Evolutionary conservation across 768 basidiomycete genomes (phyloP), one percentile per base, ranked within the genome.

Genomic region (Floccularia luteovirens): DNA sequence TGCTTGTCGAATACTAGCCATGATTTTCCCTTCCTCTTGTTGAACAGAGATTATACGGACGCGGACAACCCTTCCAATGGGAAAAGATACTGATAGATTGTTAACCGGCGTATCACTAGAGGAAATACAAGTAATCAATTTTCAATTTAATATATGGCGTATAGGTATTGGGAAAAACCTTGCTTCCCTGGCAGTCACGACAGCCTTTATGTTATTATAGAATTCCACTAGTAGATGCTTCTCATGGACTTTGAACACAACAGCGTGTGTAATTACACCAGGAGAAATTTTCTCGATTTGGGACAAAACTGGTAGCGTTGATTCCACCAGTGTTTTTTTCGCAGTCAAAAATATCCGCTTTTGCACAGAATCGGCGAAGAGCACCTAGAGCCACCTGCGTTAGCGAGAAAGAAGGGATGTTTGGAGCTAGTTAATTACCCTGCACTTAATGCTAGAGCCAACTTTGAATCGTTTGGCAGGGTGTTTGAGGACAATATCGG

Each of bases 401-500:
- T 13, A 43, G 21, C 44, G 30, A 42, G 36, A 28, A 39, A 32
- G 11, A 28, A 13, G 32, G 10, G 38, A 19, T 1, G 63, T 82
- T 12, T 19, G 8, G 8, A 22, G 21, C 13, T 19, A 10, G 36
- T 34, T 13, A 17, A 6, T 5, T 61, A 91, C 92, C 43, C 90
- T 68, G 50, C 90, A 92, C 64, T 87, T 94, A 59, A 97, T 84
- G 38, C 56, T 74, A 3, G 73, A 70, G 19, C 92, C 93, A 16
- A 72, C 64, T 54, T 90, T 92, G 67, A 96, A 99, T 44, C 83
- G 75, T 62, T 82, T 89, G 31, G 90, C 79, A 7, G 94, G 94
- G 56, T 97, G 87, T 55, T 92, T 96, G 50, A 98, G 71, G n/a
- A 66, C 57, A 52, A 98, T 92, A 58, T 99, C 96, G 8, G 96